phyloP scores from a whole-genome alignment of 140 eudicot species.

The Senecio squalidus region DNA sequence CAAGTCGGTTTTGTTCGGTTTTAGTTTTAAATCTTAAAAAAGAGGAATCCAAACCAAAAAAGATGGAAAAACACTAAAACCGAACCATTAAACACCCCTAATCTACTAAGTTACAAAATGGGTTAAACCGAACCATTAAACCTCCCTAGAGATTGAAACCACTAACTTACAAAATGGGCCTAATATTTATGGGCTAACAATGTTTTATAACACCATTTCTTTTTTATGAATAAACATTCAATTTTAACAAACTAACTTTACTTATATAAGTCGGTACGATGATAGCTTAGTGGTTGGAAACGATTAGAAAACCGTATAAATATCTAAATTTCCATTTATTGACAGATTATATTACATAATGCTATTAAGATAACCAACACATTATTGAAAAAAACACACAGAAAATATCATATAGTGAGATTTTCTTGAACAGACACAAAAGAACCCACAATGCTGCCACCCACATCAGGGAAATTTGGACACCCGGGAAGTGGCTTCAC shows the following conservation, averaged over 20 bases:
- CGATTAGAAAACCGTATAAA: not conserved
- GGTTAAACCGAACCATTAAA: too few species aligned
- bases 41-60: too few species aligned
- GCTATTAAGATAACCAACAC: not conserved
- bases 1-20: too few species aligned
- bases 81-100: too few species aligned
- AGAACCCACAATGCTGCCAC: slow-evolving; percentile 54
- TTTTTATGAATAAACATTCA: too few species aligned
- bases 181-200: not conserved
- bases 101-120: too few species aligned
- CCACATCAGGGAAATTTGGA: slow-evolving; percentile 68
- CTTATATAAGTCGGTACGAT: too few species aligned
- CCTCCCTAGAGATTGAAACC: too few species aligned
- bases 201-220: not conserved
- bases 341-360: not conserved
- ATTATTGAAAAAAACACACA: not conserved
- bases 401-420: slow-evolving; percentile 44
- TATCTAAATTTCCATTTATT: slow-evolving; percentile 1
- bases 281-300: too few species aligned
- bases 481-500: slow-evolving; percentile 54
- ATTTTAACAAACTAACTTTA: too few species aligned
- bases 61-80: too few species aligned
- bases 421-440: slow-evolving; percentile 53
- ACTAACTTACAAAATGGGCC: not conserved
- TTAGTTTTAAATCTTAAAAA: too few species aligned